Conservation (phyloP, 2,329 filamentous ascomycete genomes). For the Drechslera avenae region DNA sequence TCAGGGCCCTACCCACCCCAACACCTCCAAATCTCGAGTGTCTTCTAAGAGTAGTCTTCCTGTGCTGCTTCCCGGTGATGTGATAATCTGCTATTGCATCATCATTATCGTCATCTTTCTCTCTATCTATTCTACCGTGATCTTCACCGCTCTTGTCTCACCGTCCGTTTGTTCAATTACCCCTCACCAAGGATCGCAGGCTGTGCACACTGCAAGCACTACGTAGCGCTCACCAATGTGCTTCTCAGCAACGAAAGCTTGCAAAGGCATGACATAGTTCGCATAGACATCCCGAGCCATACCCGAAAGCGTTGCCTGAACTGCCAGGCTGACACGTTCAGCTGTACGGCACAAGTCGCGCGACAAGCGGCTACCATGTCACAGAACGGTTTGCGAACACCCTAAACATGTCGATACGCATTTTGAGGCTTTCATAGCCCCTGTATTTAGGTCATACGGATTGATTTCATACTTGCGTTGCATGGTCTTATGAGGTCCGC, state of each 20-base stretch:
- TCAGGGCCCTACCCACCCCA: no score
- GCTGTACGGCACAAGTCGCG: slow-evolving; percentile 4
- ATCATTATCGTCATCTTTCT: neutral
- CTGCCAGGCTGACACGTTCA: slow-evolving; percentile 10
- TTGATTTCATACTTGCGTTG: no score
- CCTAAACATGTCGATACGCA: neutral
- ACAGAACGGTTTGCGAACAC: neutral
- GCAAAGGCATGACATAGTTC: slow-evolving; percentile 3
- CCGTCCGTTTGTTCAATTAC: slow-evolving; percentile 1
- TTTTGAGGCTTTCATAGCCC: neutral
- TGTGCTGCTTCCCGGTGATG: no score
- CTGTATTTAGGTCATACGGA: no score
- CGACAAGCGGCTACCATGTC: neutral
- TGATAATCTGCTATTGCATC: no score
- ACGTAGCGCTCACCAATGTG: slow-evolving; percentile 1
- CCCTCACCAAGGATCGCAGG: slow-evolving; percentile 10
- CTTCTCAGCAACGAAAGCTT: neutral
- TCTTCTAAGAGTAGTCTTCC: no score
- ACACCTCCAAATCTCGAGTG: no score
- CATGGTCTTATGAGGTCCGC: no score
- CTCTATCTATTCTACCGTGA: no score
- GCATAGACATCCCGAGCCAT: neutral
- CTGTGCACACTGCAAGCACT: slow-evolving; percentile 12
- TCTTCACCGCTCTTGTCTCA: slow-evolving; percentile 4
- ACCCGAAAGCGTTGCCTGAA: slow-evolving; percentile 5